These are phyloP conservation scores for Daldinia sp. DNA, from an alignment of 2,329 filamentous ascomycete species.

Conservation along the genomic window DNA sequence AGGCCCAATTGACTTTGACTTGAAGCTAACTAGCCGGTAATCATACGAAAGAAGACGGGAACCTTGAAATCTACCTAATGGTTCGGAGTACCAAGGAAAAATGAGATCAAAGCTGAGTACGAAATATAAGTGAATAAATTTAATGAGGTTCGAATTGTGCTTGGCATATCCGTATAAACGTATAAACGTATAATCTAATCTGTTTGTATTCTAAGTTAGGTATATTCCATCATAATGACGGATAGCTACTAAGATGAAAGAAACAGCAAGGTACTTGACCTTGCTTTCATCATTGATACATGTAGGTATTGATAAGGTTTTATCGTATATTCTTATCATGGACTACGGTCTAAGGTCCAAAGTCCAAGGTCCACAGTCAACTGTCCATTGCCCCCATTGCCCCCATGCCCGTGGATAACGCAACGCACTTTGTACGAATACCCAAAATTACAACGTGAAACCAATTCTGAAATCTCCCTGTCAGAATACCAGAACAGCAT, in stretches of 20 bases:
- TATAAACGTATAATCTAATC: too few species aligned
- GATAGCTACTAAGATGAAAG: not conserved
- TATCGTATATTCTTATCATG: conserved; percentile 6
- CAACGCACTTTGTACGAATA: conserved; percentile 20
- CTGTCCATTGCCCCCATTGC: too few species aligned
- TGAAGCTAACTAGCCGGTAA: not conserved
- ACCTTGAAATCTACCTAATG: not conserved
- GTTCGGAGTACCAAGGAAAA: too few species aligned
- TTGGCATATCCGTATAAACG: not conserved
- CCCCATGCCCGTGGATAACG: not conserved
- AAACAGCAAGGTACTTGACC: not conserved
- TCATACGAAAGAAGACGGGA: not conserved
- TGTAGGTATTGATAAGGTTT: conserved; percentile 14
- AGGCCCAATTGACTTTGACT: conserved; percentile 2
- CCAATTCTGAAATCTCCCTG: conserved; percentile 31
- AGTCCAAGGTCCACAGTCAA: too few species aligned
- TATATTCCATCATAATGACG: conserved; percentile 7
- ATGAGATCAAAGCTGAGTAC: too few species aligned
- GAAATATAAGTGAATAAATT: too few species aligned
- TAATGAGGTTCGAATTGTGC: not conserved
- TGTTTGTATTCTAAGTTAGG: not conserved
- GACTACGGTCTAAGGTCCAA: too few species aligned
- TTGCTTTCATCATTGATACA: not conserved
- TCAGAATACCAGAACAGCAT: conserved; percentile 20
- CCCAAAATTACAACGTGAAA: conserved; percentile 34